Evolutionary conservation across 768 basidiomycete genomes (phyloP), one percentile per base, ranked within the genome.

Genomic region (Pholiota conissans): DNA sequence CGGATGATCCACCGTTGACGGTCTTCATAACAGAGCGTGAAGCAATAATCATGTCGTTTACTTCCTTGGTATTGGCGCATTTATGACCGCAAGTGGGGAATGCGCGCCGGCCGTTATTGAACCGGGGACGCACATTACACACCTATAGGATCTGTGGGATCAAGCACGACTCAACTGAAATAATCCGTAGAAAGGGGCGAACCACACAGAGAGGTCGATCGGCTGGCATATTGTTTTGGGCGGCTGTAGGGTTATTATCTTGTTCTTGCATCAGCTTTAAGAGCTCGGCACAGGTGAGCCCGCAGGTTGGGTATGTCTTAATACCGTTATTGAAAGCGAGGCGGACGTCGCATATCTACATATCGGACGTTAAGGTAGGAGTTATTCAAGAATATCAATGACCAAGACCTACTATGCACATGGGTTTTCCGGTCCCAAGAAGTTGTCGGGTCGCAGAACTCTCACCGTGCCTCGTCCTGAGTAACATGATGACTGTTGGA

Each of bases 61-160:
- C 51, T 26, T 52, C 18, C 32, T 39, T 13, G 13, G 20, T 52
- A 24, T 42, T 28, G 20, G 52, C 52, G 11, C 52, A 54, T 30
- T 40, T 54, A 46, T 54, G 45, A 3, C 52, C 52, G 16, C 52
- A 54, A 29, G 52, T 54, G 14, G 52, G 52, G 13, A 54, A 54
- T 2, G 52, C 28, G 8, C 52, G 52, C 11, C 28, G 27, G 10
- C 52, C 52, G 27, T 54, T 34, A 27, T 54, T 46, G 18, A 45
- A 54, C 27, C 34, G 52, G 14, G 52, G 52, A 18, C 52, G 52
- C 18, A 54, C 20, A n/a, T 42, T 42, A 45, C 52, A 54, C 20
- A 54, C 20, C 52, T 54, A 34, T 8, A 34, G 16, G 13, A 9
- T 11, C n/a, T n/a, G n/a, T 52, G 24, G 27, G 29, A 29, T n/a